Evolutionary conservation across 768 basidiomycete species (phyloP), one percentile per base, ranked within the genome.

Genomic region (Auricularia heimuer): DNA sequence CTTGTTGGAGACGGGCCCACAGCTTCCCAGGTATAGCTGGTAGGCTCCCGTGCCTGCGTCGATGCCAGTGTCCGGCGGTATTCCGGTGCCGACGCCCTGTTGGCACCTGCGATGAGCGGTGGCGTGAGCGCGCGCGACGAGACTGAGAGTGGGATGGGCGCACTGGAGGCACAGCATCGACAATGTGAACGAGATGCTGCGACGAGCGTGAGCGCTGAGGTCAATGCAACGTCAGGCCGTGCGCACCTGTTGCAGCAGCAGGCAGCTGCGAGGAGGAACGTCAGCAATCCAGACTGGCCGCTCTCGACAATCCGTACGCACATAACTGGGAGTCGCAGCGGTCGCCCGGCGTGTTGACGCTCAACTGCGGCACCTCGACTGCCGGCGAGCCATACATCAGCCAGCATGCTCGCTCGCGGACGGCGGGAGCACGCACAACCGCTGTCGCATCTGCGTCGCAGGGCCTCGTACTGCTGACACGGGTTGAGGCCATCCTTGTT

Each of bases 121-220:
- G 34, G 29, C 6, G 24, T 60, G 6, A 34, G 24, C 24, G 56
- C 24, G 56, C 24, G 39, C 29, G 24, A 56, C n/a, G n/a, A 56
- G 54, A 0, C 14, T 16, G 47, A 10, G 47, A 6, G 47, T 18
- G 18, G 10, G 21, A 16, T 51, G 21, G 16, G 33, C 56, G 56
- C 8, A 60, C 56, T 60, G 14, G 8, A 60, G 56, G 56, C 56
- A 60, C 11, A 60, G 56, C 56, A 60, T 60, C 56, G 56, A 60
- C 14, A 60, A 29, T 10, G 56, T 14, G 29, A 60, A 60, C 29
- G 56, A 14, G 18, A 60, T 35, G 33, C 56, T 60, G 29, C 29
- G 29, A 14, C 21, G 34, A 29, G 29, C 29, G 34, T 29, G 56
- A 24, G 56, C 8, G 18, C 18, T 7, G 33, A 33, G 34, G 24